Percentiles rank a stretch among this genome's conserved stretches.
phyloP scores from a whole-genome alignment of 2,329 filamentous ascomycete species.

The Fusarium sp. region DNA sequence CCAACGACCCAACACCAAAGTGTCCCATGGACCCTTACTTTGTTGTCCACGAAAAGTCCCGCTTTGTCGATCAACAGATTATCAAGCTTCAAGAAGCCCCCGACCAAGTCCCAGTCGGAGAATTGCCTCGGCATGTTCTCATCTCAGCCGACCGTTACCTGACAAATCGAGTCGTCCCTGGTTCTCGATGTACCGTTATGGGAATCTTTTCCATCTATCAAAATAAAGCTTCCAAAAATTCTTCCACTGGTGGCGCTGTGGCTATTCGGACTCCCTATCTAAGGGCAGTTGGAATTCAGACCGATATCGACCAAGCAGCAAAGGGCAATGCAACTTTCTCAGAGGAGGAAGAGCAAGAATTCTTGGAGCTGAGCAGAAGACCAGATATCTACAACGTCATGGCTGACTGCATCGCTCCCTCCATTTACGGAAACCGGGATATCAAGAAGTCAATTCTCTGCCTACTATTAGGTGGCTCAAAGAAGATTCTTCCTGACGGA shows the following conservation, averaged over 20 bases:
- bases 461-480: constrained; percentile 92
- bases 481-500: constrained; percentile 96
- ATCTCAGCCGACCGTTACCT: constrained; percentile 97
- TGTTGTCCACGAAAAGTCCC: constrained; percentile 92
- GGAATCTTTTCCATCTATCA: constrained; percentile 99
- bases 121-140: constrained; percentile 93
- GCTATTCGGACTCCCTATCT: constrained; percentile 97
- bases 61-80: constrained; percentile 97
- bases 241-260: constrained; percentile 81
- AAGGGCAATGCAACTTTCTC: constrained; percentile 89
- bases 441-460: constrained; percentile 99
- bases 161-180: constrained; percentile 95
- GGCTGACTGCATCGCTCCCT: constrained; percentile 93
- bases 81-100: constrained; percentile 98
- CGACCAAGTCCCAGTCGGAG: constrained; percentile 96
- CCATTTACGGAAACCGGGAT: constrained; percentile 95
- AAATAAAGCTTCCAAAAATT: constrained; percentile 87
- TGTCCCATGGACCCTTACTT: constrained; percentile 97
- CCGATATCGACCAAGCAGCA: constrained; percentile 88
- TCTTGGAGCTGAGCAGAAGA: constrained; percentile 88
- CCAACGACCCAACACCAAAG: constrained; percentile 77
- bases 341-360: constrained; percentile 98
- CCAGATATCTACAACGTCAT: constrained; percentile 95
- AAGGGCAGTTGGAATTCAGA: constrained; percentile 91
- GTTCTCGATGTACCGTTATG: constrained; percentile 94